Conservation (phyloP, 495 filamentous ascomycete species). For the Talaromyces trachyspermus region DNA sequence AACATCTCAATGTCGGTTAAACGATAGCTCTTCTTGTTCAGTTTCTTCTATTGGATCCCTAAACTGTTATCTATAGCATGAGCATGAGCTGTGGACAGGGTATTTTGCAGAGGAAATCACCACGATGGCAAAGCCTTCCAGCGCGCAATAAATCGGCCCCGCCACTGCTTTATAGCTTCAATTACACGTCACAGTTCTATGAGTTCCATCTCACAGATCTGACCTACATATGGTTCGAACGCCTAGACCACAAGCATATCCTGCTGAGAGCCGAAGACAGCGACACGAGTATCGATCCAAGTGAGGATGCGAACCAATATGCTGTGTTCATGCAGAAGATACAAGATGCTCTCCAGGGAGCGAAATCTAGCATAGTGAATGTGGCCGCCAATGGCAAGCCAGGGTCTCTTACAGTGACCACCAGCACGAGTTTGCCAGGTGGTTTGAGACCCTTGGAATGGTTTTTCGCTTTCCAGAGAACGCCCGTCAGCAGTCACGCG, state of each 20-base stretch:
- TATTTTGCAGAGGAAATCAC: slow-evolving; percentile 15
- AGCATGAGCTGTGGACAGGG: too few species aligned
- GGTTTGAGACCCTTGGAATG: slow-evolving; percentile 64
- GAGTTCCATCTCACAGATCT: slow-evolving; percentile 75
- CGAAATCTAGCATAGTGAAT: slow-evolving; percentile 25
- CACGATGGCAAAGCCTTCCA: slow-evolving; percentile 31
- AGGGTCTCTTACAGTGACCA: slow-evolving; percentile 46
- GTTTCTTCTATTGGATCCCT: background rate
- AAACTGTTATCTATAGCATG: too few species aligned
- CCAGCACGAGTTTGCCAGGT: slow-evolving; percentile 55
- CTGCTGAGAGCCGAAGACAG: slow-evolving; percentile 55
- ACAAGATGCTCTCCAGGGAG: slow-evolving; percentile 48
- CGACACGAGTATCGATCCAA: slow-evolving; percentile 78
- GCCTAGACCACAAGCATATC: slow-evolving; percentile 54
- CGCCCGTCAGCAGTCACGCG: slow-evolving; percentile 46
- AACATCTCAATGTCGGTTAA: background rate
- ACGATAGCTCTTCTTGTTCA: background rate
- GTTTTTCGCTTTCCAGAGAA: slow-evolving; percentile 53
- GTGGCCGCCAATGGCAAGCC: slow-evolving; percentile 18
- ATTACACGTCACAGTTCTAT: slow-evolving; percentile 52
- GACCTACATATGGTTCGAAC: slow-evolving; percentile 76
- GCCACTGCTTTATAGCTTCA: slow-evolving; percentile 48
- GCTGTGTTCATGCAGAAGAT: slow-evolving; percentile 66
- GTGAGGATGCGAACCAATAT: slow-evolving; percentile 65
- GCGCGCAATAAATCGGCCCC: slow-evolving; percentile 22